Evolutionary conservation across 768 basidiomycete genomes (phyloP).

Genomic region (Heimioporus sp.): DNA sequence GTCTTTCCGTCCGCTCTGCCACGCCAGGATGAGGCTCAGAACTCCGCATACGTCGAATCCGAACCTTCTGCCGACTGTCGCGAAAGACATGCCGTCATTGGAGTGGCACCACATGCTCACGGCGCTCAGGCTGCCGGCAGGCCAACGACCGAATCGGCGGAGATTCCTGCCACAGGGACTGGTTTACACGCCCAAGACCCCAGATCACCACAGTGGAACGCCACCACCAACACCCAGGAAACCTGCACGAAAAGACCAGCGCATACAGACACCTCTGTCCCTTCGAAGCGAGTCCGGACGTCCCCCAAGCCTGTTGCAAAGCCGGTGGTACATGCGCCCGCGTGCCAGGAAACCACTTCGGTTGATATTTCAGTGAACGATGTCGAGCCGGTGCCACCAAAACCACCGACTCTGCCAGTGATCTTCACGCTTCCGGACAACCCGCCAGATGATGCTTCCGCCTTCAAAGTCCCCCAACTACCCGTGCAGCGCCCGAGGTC

Average conservation of each 20-base stretch:
- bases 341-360: neutral
- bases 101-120: neutral
- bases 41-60: neutral
- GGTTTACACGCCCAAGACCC: neutral
- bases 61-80: neutral
- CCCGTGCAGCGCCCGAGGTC: neutral
- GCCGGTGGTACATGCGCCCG: neutral
- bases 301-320: neutral
- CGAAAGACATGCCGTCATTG: neutral
- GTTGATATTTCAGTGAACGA: neutral
- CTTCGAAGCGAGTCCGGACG: conserved; percentile 14
- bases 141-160: neutral
- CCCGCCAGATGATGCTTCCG: neutral
- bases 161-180: neutral
- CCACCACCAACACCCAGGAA: neutral
- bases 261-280: conserved; percentile 17
- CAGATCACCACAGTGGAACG: neutral
- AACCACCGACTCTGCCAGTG: too few species aligned
- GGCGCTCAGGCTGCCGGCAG: neutral
- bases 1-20: neutral
- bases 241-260: conserved; percentile 13
- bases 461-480: conserved; percentile 7
- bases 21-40: neutral
- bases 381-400: too few species aligned
- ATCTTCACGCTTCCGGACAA: neutral